phyloP scores from a whole-genome alignment of 2,329 filamentous ascomycete genomes.

The Trichoderma atroviride region DNA sequence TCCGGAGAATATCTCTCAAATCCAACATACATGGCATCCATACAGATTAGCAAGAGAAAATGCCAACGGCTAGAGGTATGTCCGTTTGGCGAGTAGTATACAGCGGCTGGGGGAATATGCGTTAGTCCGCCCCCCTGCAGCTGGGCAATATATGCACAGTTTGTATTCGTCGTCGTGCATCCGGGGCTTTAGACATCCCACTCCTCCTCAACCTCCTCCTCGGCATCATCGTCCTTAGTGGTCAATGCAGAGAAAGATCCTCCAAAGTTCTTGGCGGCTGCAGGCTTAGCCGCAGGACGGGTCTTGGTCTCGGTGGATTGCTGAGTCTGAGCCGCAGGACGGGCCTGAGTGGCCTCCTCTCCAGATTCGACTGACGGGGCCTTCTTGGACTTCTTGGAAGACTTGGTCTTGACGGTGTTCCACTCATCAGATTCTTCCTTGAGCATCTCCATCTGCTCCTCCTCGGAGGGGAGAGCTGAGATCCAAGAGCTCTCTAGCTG shows the following conservation, averaged over 20 bases:
- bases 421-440: conserved; percentile 57
- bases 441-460: conserved; percentile 63
- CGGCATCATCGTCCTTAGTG: conserved; percentile 44
- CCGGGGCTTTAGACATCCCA: conserved; percentile 52
- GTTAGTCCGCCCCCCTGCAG: conserved; percentile 10
- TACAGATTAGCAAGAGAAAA: not conserved
- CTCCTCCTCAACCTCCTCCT: conserved; percentile 51
- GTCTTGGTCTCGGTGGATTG: conserved; percentile 33
- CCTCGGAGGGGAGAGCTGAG: conserved; percentile 59
- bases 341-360: conserved; percentile 39
- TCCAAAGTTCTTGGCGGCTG: conserved; percentile 43
- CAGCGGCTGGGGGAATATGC: not conserved
- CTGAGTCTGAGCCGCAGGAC: conserved; percentile 39
- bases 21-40: conserved; percentile 10
- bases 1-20: not conserved
- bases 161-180: not conserved
- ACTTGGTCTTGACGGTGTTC: conserved; percentile 59
- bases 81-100: conserved; percentile 11
- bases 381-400: conserved; percentile 49
- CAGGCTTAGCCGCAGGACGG: conserved; percentile 38
- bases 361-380: conserved; percentile 41
- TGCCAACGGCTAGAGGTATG: not conserved
- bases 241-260: conserved; percentile 55
- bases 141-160: conserved; percentile 11
- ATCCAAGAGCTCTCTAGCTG: conserved; percentile 50